phyloP scores from a whole-genome alignment of 1,139 yeast species.

The Taphrina confusa region DNA sequence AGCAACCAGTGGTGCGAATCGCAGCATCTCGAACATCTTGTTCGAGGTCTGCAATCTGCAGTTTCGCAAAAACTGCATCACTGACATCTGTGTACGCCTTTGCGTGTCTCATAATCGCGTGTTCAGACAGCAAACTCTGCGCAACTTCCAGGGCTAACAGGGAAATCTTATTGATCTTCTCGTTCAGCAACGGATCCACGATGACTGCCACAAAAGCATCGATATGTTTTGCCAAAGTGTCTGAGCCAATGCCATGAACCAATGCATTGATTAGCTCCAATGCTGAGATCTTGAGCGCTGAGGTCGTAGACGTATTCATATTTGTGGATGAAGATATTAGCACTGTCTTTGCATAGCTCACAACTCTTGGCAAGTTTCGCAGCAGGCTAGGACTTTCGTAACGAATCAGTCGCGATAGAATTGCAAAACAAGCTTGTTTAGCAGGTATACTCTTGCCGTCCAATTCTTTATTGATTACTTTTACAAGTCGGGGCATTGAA shows the following conservation, averaged over 20 bases:
- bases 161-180: conserved; percentile 47
- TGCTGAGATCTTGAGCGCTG: conserved; percentile 12
- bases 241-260: not conserved
- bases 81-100: conserved; percentile 42
- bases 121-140: conserved; percentile 48
- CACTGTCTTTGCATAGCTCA: not conserved
- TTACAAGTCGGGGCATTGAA: conserved; percentile 2
- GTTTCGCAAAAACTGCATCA: conserved; percentile 47
- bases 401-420: not conserved
- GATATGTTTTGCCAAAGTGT: not conserved
- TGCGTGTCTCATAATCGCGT: conserved; percentile 43
- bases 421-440: conserved; percentile 8
- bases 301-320: not conserved
- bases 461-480: conserved; percentile 11
- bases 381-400: not conserved
- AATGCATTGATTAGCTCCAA: conserved; percentile 19
- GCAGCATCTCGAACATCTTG: conserved; percentile 57
- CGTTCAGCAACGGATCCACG: not conserved
- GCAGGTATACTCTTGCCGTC: conserved; percentile 12
- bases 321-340: not conserved
- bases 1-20: conserved; percentile 49
- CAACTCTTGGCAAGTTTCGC: not conserved
- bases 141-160: conserved; percentile 52
- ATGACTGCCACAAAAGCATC: conserved; percentile 1
- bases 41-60: conserved; percentile 52